Percentiles rank a stretch among this genome's conserved stretches.
phyloP scores from a whole-genome alignment of 2,329 filamentous ascomycete species.

The Talaromyces sp. region DNA sequence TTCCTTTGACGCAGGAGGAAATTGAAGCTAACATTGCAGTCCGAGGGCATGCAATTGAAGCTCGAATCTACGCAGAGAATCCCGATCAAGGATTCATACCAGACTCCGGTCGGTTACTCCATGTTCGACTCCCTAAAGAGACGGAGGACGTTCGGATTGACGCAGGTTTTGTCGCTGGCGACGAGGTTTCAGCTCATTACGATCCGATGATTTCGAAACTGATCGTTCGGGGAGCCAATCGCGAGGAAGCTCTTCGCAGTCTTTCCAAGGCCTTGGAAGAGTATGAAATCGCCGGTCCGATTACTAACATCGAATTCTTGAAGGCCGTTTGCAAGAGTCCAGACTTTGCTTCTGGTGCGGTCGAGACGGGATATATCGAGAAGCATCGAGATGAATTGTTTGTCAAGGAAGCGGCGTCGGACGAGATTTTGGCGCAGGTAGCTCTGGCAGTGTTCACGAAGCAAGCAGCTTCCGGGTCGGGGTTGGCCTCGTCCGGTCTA shows the following conservation, averaged over 20 bases:
- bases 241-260: constrained; percentile 76
- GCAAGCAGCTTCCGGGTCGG: constrained; percentile 30
- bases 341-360: constrained; percentile 78
- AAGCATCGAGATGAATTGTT: constrained; percentile 82
- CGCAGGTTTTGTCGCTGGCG: constrained; percentile 84
- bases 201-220: constrained; percentile 99
- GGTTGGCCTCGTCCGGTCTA: constrained; percentile 21
- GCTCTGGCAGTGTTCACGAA: constrained; percentile 67
- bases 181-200: constrained; percentile 89
- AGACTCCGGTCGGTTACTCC: constrained; percentile 81
- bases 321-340: constrained; percentile 77
- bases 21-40: constrained; percentile 65
- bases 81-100: constrained; percentile 88
- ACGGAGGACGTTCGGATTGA: constrained; percentile 79
- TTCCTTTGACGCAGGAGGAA: constrained; percentile 62
- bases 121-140: constrained; percentile 67
- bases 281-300: constrained; percentile 87
- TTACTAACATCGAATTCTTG: constrained; percentile 95
- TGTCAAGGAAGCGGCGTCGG: constrained; percentile 52
- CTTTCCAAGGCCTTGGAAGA: constrained; percentile 73
- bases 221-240: constrained; percentile 76
- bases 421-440: constrained; percentile 80
- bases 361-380: constrained; percentile 94
- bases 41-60: constrained; percentile 86
- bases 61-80: constrained; percentile 93